These are phyloP conservation scores for Sphagnum contortum DNA, from an alignment of 225 moss, liverwort and hornwort species.

Conservation along the genomic window DNA sequence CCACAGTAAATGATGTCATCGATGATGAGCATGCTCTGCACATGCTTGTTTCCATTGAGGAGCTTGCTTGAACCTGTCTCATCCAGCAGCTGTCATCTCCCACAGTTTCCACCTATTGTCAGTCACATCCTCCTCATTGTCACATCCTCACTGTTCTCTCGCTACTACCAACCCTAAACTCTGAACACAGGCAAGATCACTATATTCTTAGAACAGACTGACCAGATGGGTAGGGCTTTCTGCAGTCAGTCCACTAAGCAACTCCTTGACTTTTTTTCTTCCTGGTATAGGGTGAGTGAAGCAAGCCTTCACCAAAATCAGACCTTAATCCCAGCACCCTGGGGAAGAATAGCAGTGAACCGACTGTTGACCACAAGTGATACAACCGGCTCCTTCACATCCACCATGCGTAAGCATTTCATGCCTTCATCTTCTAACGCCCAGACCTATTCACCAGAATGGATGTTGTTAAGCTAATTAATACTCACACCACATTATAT, in stretches of 20 bases:
- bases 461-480: no score
- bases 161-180: no score
- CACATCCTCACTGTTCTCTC: no score
- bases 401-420: constrained; percentile 19
- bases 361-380: constrained; percentile 23
- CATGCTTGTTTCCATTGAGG: constrained; percentile 32
- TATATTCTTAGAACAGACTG: no score
- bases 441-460: constrained; percentile 24
- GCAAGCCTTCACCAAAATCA: not conserved
- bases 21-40: constrained; percentile 30
- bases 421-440: constrained; percentile 21
- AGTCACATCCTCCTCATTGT: no score
- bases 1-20: constrained; percentile 31
- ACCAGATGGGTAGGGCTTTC: no score
- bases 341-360: constrained; percentile 28
- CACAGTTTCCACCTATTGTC: not conserved
- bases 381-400: constrained; percentile 27
- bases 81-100: constrained; percentile 29
- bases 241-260: not conserved
- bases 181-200: no score
- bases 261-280: not conserved
- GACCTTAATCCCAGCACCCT: constrained; percentile 37
- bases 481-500: no score
- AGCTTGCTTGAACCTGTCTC: constrained; percentile 20
- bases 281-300: no score